phyloP scores from a whole-genome alignment of 2,329 filamentous ascomycete genomes.

The Epicoccum nigrum region DNA sequence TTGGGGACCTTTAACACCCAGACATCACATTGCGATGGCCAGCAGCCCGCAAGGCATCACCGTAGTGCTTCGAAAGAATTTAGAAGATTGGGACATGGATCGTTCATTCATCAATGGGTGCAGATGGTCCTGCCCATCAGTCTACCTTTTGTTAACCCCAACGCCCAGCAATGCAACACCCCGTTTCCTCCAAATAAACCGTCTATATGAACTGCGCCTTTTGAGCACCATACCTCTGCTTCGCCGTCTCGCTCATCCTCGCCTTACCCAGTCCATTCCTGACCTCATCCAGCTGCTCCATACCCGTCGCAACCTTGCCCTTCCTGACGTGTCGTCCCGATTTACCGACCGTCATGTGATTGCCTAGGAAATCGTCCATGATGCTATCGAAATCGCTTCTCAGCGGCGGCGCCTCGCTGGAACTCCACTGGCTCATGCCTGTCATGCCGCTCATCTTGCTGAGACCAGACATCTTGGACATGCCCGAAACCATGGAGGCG shows the following conservation, averaged over 20 bases:
- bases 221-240: constrained; percentile 18
- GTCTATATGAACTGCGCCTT: constrained; percentile 14
- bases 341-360: constrained; percentile 73
- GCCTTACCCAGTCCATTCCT: constrained; percentile 79
- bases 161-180: constrained; percentile 15
- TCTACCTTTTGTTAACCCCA: constrained; percentile 2
- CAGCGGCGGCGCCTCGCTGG: constrained; percentile 58
- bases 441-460: constrained; percentile 45
- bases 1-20: too few species aligned
- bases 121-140: background rate
- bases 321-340: constrained; percentile 67
- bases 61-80: too few species aligned
- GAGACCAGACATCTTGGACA: constrained; percentile 59
- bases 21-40: too few species aligned
- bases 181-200: background rate
- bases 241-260: constrained; percentile 55
- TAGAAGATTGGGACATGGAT: background rate
- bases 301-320: constrained; percentile 77
- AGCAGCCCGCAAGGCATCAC: too few species aligned
- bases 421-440: constrained; percentile 44
- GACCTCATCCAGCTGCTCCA: constrained; percentile 91
- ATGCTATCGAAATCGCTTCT: constrained; percentile 84
- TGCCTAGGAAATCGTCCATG: constrained; percentile 89
- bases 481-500: constrained; percentile 54
- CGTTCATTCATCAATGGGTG: constrained; percentile 10